Conservation (phyloP, 352 stramenopile genomes). For the Thraustotheca clavata region DNA sequence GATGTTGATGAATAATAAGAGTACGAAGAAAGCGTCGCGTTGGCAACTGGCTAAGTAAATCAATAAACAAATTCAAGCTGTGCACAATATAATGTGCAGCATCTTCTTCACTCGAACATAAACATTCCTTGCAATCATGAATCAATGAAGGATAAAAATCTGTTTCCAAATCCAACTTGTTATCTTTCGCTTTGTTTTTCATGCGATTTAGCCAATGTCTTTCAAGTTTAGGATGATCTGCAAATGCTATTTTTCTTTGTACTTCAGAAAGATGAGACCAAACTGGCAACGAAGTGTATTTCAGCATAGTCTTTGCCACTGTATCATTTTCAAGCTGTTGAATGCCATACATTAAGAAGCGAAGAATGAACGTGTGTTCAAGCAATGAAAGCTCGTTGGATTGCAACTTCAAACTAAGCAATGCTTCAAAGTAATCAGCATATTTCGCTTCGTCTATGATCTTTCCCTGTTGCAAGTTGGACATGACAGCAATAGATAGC, state of each 20-base stretch:
- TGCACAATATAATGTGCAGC: slow-evolving; percentile 39
- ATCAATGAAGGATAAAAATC: slow-evolving; percentile 40
- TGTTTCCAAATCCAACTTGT: slow-evolving; percentile 21
- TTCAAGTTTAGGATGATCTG: slow-evolving; percentile 51
- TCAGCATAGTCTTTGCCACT: slow-evolving; percentile 44
- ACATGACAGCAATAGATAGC: slow-evolving; percentile 21
- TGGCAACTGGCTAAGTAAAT: slow-evolving; percentile 82
- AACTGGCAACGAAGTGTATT: slow-evolving; percentile 49
- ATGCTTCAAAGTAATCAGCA: neutral
- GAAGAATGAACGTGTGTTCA: slow-evolving; percentile 43
- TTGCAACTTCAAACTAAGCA: slow-evolving; percentile 3
- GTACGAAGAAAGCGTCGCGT: slow-evolving; percentile 81
- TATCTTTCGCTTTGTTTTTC: slow-evolving; percentile 12
- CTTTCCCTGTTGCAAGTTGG: slow-evolving; percentile 20
- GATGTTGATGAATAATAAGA: slow-evolving; percentile 55
- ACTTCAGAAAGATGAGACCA: slow-evolving; percentile 50
- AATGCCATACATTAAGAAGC: slow-evolving; percentile 57
- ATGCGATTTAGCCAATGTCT: slow-evolving; percentile 50
- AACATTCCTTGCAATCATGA: slow-evolving; percentile 23
- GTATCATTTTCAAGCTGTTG: slow-evolving; percentile 43
- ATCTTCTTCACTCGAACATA: slow-evolving; percentile 8
- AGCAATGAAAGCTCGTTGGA: slow-evolving; percentile 29
- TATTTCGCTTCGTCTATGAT: slow-evolving; percentile 10
- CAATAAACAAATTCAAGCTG: slow-evolving; percentile 70
- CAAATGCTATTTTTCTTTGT: slow-evolving; percentile 56